These are phyloP conservation scores for Candida maris DNA, from an alignment of 805 yeast species.

Conservation along the genomic window DNA sequence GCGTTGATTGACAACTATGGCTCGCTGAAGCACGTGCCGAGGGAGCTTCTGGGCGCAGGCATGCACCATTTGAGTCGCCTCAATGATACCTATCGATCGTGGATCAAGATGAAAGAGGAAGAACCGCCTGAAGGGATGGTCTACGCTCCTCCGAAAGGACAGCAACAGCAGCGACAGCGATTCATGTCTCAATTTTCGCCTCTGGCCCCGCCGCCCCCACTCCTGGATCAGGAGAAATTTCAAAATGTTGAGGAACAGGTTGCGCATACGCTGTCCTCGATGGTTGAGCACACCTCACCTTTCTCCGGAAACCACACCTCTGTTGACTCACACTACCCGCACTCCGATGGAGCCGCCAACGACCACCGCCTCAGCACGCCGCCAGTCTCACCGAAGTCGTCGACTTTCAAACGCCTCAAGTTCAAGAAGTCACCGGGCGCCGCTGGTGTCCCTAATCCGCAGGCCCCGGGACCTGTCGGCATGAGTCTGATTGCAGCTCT, in stretches of 20 bases:
- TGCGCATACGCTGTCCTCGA: conserved; percentile 25
- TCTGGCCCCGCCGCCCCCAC: conserved; percentile 3
- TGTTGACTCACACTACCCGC: conserved; percentile 3
- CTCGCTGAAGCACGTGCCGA: conserved; percentile 13
- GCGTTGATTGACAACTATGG: conserved; percentile 10
- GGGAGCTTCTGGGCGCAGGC: conserved; percentile 19
- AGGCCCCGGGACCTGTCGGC: conserved; percentile 4
- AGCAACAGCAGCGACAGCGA: neutral
- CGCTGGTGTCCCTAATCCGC: neutral
- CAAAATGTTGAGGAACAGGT: conserved; percentile 28
- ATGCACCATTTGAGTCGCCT: conserved; percentile 14
- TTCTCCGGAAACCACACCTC: neutral
- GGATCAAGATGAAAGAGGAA: conserved; percentile 15
- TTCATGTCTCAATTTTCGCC: neutral
- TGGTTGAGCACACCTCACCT: conserved; percentile 16
- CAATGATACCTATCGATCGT: conserved; percentile 13
- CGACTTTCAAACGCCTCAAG: conserved; percentile 17
- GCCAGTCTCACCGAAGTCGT: conserved; percentile 23
- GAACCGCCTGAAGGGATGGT: conserved; percentile 8
- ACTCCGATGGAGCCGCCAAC: conserved; percentile 3
- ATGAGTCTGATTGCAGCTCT: conserved; percentile 4
- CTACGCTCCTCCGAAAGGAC: too few species aligned
- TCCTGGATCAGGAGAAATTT: conserved; percentile 4
- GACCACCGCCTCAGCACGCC: conserved; percentile 18
- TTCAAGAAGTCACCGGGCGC: conserved; percentile 16